A percentile compares a stretch with the other conserved stretches of the same genome.
phyloP scores from a whole-genome alignment of 1,284 basidiomycete genomes.

The Hemileia vastatrix region DNA sequence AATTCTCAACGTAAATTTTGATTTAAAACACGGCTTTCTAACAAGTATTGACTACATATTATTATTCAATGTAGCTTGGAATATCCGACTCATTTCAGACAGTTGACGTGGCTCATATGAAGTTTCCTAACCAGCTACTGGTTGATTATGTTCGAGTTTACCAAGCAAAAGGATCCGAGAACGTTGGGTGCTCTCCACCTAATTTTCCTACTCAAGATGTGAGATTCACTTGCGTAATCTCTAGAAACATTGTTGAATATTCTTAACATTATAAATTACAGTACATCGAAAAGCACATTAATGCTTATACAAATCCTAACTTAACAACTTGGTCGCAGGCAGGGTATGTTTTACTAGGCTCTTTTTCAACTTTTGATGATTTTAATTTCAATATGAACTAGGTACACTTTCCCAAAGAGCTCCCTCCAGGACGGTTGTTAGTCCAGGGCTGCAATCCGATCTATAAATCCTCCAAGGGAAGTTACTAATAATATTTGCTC shows the following conservation, averaged over 20 bases:
- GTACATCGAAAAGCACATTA: constrained; percentile 20
- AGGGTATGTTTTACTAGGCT: constrained; percentile 1
- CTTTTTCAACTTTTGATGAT: neutral
- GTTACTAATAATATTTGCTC: too few species aligned
- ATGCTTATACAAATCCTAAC: constrained; percentile 20
- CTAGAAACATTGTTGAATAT: too few species aligned
- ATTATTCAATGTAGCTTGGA: constrained; percentile 1
- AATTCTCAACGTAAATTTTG: constrained; percentile 37
- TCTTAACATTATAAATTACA: too few species aligned
- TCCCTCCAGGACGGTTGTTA: neutral
- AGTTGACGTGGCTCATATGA: constrained; percentile 11
- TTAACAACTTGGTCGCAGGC: constrained; percentile 21
- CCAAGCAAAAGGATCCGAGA: constrained; percentile 14
- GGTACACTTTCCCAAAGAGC: constrained; percentile 4
- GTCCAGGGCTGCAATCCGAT: too few species aligned
- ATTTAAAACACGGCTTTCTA: neutral
- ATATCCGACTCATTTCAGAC: constrained; percentile 19
- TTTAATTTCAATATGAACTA: neutral
- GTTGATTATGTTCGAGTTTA: constrained; percentile 23
- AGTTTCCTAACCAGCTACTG: constrained; percentile 4
- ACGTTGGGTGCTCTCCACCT: constrained; percentile 19
- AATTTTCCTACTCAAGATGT: constrained; percentile 20
- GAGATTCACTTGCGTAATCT: too few species aligned
- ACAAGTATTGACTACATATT: neutral
- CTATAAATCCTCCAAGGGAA: too few species aligned